These are phyloP conservation scores for Monotropa hypopitys DNA, from an alignment of 179 eudicot genomes.

Conservation along the genomic window DNA sequence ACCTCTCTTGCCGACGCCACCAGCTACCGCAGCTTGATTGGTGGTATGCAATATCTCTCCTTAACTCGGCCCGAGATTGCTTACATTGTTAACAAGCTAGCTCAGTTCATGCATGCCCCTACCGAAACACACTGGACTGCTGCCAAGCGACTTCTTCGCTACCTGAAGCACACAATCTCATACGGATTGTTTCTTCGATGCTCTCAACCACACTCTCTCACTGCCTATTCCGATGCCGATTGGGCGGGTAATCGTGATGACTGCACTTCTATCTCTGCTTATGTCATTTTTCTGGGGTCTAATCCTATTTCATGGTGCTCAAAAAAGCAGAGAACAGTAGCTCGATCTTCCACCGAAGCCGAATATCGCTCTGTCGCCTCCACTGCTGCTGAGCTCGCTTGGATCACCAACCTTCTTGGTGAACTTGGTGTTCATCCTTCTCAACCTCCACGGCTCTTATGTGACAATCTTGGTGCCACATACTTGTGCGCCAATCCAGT, in stretches of 20 bases:
- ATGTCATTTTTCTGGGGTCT: neutral
- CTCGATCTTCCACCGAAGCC: neutral
- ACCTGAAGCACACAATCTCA: neutral
- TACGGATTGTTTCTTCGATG: neutral
- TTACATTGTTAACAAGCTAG: neutral
- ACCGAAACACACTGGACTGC: neutral
- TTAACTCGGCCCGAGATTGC: neutral
- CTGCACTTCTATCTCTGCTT: neutral
- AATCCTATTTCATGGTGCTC: neutral
- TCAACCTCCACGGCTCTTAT: neutral
- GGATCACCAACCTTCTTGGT: neutral
- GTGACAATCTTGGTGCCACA: conserved; percentile 5
- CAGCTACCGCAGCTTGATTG: neutral
- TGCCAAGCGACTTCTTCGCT: neutral
- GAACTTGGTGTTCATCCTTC: neutral
- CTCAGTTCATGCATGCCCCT: neutral
- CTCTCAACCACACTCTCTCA: neutral
- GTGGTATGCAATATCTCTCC: conserved; percentile 3
- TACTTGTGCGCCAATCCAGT: neutral
- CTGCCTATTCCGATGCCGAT: neutral
- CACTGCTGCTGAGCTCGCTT: neutral
- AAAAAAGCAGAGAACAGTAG: neutral
- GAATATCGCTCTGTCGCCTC: neutral
- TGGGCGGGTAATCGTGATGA: neutral
- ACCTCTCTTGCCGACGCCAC: neutral